phyloP scores from a whole-genome alignment of 495 filamentous ascomycete species.

The Lophium mytilinum region DNA sequence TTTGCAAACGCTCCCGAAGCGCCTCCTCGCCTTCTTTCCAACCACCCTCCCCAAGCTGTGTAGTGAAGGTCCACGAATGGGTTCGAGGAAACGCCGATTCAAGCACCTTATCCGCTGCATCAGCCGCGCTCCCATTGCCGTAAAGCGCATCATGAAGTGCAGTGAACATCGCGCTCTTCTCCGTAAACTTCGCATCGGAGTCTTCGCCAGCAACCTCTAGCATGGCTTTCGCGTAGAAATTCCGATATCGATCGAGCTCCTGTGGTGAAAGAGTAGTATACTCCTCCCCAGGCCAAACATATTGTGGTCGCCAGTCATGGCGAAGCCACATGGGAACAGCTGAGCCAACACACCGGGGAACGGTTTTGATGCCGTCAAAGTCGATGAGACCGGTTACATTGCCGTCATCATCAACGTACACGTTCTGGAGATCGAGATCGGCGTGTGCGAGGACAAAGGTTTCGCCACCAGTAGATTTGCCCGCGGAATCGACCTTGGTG shows the following conservation, averaged over 20 bases:
- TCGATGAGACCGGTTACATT: constrained; percentile 10
- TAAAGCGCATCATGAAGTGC: no score
- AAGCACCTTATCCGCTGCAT: no score
- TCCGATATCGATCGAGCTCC: neutral
- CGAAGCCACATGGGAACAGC: constrained; percentile 7
- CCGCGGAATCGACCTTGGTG: no score
- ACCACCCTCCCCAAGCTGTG: no score
- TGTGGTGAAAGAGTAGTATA: neutral
- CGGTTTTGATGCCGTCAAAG: constrained; percentile 4
- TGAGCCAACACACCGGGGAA: constrained; percentile 6
- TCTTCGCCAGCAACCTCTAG: neutral
- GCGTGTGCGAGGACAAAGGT: neutral
- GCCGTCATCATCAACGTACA: neutral
- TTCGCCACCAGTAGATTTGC: neutral
- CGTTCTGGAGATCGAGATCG: constrained; percentile 8
- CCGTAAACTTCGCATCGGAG: neutral
- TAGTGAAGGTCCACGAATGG: no score
- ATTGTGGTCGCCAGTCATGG: constrained; percentile 1
- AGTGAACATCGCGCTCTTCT: no score
- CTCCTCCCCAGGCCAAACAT: neutral
- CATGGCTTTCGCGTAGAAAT: constrained; percentile 3
- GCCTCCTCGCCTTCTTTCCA: no score
- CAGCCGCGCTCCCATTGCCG: no score
- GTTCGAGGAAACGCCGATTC: no score
- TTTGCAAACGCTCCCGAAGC: no score